phyloP scores from a whole-genome alignment of 805 yeast genomes.

The Starmerella bombicola region DNA sequence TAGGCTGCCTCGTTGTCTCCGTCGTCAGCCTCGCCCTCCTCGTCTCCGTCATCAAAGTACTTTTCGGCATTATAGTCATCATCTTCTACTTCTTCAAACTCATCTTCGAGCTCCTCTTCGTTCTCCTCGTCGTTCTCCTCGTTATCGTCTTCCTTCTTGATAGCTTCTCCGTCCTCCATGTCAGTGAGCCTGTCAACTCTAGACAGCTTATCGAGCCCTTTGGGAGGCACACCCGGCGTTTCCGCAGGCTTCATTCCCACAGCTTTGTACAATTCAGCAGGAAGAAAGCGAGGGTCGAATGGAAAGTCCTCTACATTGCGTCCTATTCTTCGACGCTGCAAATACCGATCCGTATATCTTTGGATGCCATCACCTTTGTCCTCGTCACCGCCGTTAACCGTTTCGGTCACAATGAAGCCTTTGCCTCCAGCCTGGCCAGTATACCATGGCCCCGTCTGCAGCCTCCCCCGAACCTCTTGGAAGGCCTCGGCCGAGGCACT shows the following conservation, averaged over 20 bases:
- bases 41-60: constrained; percentile 60
- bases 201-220: neutral
- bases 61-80: constrained; percentile 71
- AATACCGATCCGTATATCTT: constrained; percentile 70
- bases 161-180: constrained; percentile 23
- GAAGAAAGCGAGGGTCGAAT: constrained; percentile 55
- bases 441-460: constrained; percentile 21
- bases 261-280: constrained; percentile 59
- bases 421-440: constrained; percentile 18
- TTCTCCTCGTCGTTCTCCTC: constrained; percentile 32
- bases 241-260: constrained; percentile 39
- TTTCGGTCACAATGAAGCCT: constrained; percentile 19
- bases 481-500: constrained; percentile 12
- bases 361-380: constrained; percentile 49
- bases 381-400: constrained; percentile 8
- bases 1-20: constrained; percentile 58
- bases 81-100: constrained; percentile 59
- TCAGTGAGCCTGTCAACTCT: neutral
- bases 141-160: constrained; percentile 33
- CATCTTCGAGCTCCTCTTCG: constrained; percentile 46
- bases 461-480: constrained; percentile 10
- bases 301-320: constrained; percentile 70
- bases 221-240: neutral
- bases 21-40: constrained; percentile 43
- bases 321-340: constrained; percentile 56